These are phyloP conservation scores for Mortierella sp. DNA, from an alignment of 371 early-diverging fungal genomes.

Conservation along the genomic window DNA sequence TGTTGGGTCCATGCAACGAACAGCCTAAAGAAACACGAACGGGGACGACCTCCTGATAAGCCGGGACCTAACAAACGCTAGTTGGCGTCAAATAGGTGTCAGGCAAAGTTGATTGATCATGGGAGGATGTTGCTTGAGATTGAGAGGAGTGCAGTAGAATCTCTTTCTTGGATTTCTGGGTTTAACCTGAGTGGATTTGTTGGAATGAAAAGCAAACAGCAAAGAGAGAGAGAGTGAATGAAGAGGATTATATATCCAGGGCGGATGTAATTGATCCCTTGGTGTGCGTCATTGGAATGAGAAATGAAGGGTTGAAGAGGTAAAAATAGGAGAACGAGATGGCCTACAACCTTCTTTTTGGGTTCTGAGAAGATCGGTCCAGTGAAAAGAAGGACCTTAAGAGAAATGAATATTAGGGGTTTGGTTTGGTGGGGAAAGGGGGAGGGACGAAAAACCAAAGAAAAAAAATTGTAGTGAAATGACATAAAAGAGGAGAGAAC, in stretches of 20 bases:
- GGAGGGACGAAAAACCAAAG: neutral
- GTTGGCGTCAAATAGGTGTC: neutral
- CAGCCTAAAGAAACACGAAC: neutral
- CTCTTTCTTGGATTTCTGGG: neutral
- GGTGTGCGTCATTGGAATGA: neutral
- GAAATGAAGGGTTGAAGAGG: neutral
- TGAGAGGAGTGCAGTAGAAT: neutral
- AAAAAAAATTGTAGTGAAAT: neutral
- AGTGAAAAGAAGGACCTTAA: neutral
- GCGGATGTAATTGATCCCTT: neutral
- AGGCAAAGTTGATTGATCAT: neutral
- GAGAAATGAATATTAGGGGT: no score
- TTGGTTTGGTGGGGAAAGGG: no score
- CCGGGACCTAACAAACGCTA: neutral
- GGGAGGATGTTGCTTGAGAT: neutral
- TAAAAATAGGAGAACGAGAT: neutral
- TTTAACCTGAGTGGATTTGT: neutral
- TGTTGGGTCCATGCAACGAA: neutral
- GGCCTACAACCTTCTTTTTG: conserved; percentile 5
- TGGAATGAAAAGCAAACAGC: neutral
- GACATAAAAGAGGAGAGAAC: neutral
- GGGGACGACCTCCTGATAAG: neutral
- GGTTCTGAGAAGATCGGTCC: neutral
- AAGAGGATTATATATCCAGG: neutral
- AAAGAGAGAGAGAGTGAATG: neutral